phyloP scores from a whole-genome alignment of 176 grass and related monocot genomes.

The Aegilops bicornis region DNA sequence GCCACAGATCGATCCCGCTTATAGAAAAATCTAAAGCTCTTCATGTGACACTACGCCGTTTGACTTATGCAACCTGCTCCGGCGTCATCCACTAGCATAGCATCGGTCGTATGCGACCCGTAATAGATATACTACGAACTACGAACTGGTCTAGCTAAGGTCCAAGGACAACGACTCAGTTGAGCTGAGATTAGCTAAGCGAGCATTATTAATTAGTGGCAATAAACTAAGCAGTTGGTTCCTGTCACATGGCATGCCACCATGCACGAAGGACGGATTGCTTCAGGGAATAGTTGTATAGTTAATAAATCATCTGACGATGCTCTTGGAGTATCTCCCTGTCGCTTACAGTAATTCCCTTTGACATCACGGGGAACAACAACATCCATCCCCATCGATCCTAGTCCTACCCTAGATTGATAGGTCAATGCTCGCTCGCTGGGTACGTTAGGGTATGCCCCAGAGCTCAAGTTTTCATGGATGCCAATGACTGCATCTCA shows the following conservation, averaged over 20 bases:
- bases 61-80: constrained; percentile 45
- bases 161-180: not conserved
- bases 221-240: no score
- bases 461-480: no score
- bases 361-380: not conserved
- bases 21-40: not conserved
- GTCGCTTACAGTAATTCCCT: not conserved
- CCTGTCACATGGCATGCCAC: not conserved
- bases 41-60: constrained; percentile 34
- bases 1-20: not conserved
- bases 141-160: constrained; percentile 3
- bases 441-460: no score
- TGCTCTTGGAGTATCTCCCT: no score
- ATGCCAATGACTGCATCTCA: not conserved
- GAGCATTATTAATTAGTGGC: not conserved
- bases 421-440: not conserved
- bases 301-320: no score
- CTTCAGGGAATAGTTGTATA: not conserved
- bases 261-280: not conserved
- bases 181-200: constrained; percentile 5
- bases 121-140: not conserved
- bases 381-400: not conserved
- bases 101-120: not conserved
- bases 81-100: constrained; percentile 28
- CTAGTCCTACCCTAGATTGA: no score